Percentiles rank a stretch among this genome's conserved stretches.
Evolutionary conservation across 1,284 basidiomycete species (phyloP).

Genomic region (Earliella scabrosa): DNA sequence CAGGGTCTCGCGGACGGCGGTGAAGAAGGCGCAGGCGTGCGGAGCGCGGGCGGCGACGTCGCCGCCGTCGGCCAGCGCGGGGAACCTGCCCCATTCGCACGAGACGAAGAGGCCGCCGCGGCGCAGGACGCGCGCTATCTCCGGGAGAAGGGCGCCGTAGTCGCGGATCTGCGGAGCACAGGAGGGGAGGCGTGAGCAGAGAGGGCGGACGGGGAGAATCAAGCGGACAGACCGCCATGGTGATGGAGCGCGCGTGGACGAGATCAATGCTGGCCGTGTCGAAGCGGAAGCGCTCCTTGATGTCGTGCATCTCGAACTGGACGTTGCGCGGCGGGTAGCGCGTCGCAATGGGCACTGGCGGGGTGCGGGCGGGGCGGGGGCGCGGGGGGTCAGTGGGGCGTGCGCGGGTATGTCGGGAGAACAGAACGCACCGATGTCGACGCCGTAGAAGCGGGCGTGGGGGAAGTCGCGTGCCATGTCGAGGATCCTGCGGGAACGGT

Average conservation of each 20-base stretch:
- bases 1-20: slow-evolving; percentile 44
- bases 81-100: slow-evolving; percentile 56
- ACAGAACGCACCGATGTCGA: slow-evolving; percentile 66
- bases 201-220: neutral
- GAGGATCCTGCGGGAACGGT: slow-evolving; percentile 53
- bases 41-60: slow-evolving; percentile 34
- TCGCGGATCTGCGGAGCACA: slow-evolving; percentile 46
- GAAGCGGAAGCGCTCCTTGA: slow-evolving; percentile 55
- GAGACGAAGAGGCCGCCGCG: slow-evolving; percentile 69
- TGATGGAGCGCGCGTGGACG: slow-evolving; percentile 62
- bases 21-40: slow-evolving; percentile 42
- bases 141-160: slow-evolving; percentile 53
- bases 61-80: slow-evolving; percentile 41
- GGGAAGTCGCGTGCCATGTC: slow-evolving; percentile 72
- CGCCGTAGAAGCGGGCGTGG: slow-evolving; percentile 62
- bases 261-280: slow-evolving; percentile 56
- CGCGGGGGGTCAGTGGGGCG: neutral
- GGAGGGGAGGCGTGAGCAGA: slow-evolving; percentile 1
- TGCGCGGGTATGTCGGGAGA: no score
- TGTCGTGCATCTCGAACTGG: slow-evolving; percentile 66
- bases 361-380: neutral
- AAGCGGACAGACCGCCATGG: slow-evolving; percentile 55
- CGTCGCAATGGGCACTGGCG: slow-evolving; percentile 68
- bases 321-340: slow-evolving; percentile 62
- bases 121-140: slow-evolving; percentile 62